Conservation (phyloP, 2,329 filamentous ascomycete genomes). For the Colletotrichum trifolii region DNA sequence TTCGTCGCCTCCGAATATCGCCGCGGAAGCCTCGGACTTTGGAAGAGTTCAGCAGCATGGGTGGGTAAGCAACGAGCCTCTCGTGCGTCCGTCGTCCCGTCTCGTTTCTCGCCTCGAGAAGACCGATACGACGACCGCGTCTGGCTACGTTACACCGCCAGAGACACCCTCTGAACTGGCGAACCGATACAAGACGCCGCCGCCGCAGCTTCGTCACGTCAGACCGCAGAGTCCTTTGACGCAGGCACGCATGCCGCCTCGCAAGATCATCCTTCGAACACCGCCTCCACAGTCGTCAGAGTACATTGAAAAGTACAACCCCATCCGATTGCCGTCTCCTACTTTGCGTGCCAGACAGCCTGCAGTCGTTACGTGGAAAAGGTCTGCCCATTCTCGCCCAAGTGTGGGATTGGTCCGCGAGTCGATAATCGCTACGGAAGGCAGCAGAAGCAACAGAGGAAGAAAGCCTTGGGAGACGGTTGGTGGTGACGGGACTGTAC, state of each 20-base stretch:
- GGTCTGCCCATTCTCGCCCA: conserved; percentile 5
- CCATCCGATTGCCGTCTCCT: conserved; percentile 37
- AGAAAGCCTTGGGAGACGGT: not conserved
- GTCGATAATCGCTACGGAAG: not conserved
- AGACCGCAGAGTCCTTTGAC: conserved; percentile 18
- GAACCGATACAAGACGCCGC: conserved; percentile 10
- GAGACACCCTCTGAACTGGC: conserved; percentile 41
- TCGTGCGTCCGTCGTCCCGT: conserved; percentile 52
- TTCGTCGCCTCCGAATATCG: not conserved
- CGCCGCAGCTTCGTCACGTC: conserved; percentile 20
- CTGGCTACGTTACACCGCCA: conserved; percentile 45
- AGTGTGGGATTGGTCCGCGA: not conserved
- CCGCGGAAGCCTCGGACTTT: not conserved
- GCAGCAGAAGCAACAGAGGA: not conserved
- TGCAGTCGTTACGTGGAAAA: conserved; percentile 11
- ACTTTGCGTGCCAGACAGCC: conserved; percentile 5
- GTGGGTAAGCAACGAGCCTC: conserved; percentile 51
- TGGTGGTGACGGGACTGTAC: conserved; percentile 29
- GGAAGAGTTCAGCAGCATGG: conserved; percentile 38
- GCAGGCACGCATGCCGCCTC: not conserved
- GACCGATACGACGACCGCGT: conserved; percentile 40
- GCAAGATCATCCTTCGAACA: conserved; percentile 10
- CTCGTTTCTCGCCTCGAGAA: conserved; percentile 38
- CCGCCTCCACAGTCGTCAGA: conserved; percentile 45
- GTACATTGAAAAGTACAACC: conserved; percentile 48